phyloP scores from a whole-genome alignment of 2,329 filamentous ascomycete species.

The Cytospora leucostoma region DNA sequence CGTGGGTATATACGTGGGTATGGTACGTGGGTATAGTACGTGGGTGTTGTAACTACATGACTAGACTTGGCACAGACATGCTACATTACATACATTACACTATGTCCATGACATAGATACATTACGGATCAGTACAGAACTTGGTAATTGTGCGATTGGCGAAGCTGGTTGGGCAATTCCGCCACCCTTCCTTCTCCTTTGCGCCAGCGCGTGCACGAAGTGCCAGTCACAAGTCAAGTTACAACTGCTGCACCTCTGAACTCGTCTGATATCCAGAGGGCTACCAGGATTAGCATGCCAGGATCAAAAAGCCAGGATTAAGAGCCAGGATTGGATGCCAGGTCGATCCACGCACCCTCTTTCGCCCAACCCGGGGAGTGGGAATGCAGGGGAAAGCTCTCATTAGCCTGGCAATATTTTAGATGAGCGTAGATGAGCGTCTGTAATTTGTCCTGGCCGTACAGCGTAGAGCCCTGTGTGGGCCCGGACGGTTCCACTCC shows the following conservation, averaged over 20 bases:
- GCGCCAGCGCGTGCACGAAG: background rate
- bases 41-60: too few species aligned
- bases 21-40: background rate
- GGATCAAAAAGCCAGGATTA: too few species aligned
- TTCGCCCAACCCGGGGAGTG: slow-evolving; percentile 14
- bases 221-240: background rate
- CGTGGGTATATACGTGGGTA: background rate
- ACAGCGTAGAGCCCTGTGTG: slow-evolving; percentile 2
- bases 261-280: too few species aligned
- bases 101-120: too few species aligned
- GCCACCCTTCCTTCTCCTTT: background rate
- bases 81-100: too few species aligned
- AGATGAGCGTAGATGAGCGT: slow-evolving; percentile 2
- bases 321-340: too few species aligned
- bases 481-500: slow-evolving; percentile 15
- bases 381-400: slow-evolving; percentile 17
- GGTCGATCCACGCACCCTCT: background rate
- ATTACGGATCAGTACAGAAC: too few species aligned
- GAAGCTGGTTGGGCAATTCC: slow-evolving; percentile 28
- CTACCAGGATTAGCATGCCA: too few species aligned
- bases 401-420: slow-evolving; percentile 17
- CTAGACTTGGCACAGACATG: too few species aligned
- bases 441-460: slow-evolving; percentile 21
- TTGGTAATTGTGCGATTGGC: slow-evolving; percentile 11
- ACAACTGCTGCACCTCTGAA: too few species aligned